phyloP scores from a whole-genome alignment of 202 grass and related monocot species.

The Saccharum hybrid region DNA sequence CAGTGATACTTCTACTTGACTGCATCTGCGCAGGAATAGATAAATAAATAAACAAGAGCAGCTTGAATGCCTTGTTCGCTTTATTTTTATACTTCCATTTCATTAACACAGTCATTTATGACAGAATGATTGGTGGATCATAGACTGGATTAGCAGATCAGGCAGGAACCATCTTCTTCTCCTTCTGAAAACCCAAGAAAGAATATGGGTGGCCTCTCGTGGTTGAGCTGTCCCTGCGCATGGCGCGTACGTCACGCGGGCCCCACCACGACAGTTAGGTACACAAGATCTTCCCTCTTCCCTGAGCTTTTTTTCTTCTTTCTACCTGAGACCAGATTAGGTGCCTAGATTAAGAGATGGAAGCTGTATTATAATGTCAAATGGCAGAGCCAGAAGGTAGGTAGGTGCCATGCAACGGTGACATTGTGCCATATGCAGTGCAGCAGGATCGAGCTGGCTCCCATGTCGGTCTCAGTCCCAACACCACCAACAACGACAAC shows the following conservation, averaged over 20 bases:
- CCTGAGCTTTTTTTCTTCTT: not conserved
- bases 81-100: not conserved
- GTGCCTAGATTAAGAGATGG: constrained; percentile 7
- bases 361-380: constrained; percentile 25
- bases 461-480: constrained; percentile 25
- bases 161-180: not conserved
- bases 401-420: not conserved
- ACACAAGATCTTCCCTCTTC: not conserved
- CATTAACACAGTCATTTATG: not conserved
- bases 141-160: constrained; percentile 1
- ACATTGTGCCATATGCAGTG: not conserved
- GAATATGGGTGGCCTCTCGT: constrained; percentile 7
- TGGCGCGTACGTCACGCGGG: not conserved
- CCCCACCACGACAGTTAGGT: constrained; percentile 27
- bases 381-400: constrained; percentile 11
- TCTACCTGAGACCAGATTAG: not conserved
- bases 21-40: not conserved
- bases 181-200: not conserved
- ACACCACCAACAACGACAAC: not conserved
- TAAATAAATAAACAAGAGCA: not conserved
- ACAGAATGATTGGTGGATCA: constrained; percentile 10
- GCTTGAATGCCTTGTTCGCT: not conserved
- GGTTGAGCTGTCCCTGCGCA: constrained; percentile 48
- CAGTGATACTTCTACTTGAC: not conserved
- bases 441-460: constrained; percentile 31